phyloP scores from a whole-genome alignment of 2,329 filamentous ascomycete genomes.

The Cryphonectria carpinicola region DNA sequence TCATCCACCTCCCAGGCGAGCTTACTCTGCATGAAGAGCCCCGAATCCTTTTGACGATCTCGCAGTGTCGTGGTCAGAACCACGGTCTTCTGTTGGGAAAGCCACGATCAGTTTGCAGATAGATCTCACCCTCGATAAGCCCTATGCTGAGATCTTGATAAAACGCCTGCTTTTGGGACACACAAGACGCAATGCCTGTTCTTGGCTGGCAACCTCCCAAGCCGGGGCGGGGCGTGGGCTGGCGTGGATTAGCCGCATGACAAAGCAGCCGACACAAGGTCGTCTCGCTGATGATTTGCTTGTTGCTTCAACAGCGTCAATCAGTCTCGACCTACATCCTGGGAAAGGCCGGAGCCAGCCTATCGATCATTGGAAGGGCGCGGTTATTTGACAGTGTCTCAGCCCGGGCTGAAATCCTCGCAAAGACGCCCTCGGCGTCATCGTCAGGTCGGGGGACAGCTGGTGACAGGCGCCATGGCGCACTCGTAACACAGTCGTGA shows the following conservation, averaged over 20 bases:
- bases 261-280: neutral
- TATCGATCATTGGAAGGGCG: neutral
- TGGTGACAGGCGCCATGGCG: constrained; percentile 1
- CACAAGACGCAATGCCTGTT: neutral
- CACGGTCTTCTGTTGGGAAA: neutral
- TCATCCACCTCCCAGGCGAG: neutral
- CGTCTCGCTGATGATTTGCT: too few relatives aligned
- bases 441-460: neutral
- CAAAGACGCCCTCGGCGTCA: neutral
- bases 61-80: neutral
- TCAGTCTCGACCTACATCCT: neutral
- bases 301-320: neutral
- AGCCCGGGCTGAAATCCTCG: neutral
- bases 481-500: neutral
- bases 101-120: neutral
- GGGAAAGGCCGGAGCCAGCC: neutral
- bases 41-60: neutral
- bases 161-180: neutral
- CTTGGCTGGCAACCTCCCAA: neutral
- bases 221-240: neutral
- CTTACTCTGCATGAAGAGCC: neutral
- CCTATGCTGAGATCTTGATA: neutral
- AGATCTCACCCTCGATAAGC: neutral
- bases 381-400: neutral
- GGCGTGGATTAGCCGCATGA: neutral